A percentile compares a stretch with the other conserved stretches of the same genome.
phyloP scores from a whole-genome alignment of 2,329 filamentous ascomycete genomes.

The Parastagonospora avenae region DNA sequence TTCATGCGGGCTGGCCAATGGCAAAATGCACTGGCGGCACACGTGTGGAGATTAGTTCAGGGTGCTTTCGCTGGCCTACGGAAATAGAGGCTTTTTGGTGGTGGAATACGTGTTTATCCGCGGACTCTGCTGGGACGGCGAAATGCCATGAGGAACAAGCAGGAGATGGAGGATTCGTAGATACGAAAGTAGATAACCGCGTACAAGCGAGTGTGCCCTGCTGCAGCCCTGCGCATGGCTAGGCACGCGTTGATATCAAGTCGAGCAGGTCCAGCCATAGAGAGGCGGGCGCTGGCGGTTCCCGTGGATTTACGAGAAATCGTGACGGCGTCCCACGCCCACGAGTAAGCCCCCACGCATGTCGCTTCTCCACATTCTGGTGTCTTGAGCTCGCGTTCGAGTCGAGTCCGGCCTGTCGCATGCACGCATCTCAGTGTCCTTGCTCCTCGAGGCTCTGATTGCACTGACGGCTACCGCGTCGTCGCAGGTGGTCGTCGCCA shows the following conservation, averaged over 20 bases:
- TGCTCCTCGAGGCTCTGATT: not conserved
- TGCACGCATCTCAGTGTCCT: not conserved
- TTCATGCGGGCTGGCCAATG: slow-evolving; percentile 16
- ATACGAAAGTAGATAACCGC: slow-evolving; percentile 2
- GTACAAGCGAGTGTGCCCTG: slow-evolving; percentile 8
- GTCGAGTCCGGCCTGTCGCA: not conserved
- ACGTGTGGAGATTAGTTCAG: slow-evolving; percentile 2
- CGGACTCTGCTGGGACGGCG: not conserved
- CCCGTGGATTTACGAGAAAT: slow-evolving; percentile 17
- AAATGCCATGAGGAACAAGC: not conserved
- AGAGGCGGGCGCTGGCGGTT: not conserved
- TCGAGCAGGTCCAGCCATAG: slow-evolving; percentile 4
- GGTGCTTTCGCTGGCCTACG: not conserved
- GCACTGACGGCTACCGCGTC: not conserved
- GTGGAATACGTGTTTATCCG: not conserved
- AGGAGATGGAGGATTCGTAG: not conserved
- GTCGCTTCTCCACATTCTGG: slow-evolving; percentile 24
- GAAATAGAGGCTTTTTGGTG: not conserved
- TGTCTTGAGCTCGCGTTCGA: not conserved
- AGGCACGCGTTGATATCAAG: slow-evolving; percentile 16
- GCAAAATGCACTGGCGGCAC: slow-evolving; percentile 4
- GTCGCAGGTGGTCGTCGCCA: not conserved
- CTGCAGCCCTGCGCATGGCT: slow-evolving; percentile 17
- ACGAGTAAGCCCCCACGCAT: slow-evolving; percentile 17
- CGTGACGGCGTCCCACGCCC: slow-evolving; percentile 11